phyloP scores from a whole-genome alignment of 371 early-diverging fungal species.

The Pancytospora epiphaga region DNA sequence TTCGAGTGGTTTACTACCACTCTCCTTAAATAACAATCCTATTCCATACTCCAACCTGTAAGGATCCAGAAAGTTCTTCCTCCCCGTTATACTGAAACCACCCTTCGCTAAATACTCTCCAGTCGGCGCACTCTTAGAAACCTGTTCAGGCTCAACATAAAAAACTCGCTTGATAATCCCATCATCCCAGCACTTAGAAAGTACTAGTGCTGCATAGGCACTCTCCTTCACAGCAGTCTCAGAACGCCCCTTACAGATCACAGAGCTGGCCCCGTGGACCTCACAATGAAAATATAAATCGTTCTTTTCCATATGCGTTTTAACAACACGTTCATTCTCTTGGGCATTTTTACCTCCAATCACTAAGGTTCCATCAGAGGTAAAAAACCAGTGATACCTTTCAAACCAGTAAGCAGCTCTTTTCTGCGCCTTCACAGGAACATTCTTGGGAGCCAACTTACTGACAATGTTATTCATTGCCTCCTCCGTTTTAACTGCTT shows the following conservation, averaged over 20 bases:
- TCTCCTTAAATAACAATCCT: slow-evolving; percentile 71
- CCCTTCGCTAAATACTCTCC: slow-evolving; percentile 89
- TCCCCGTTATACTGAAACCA: slow-evolving; percentile 87
- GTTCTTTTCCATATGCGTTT: slow-evolving; percentile 63
- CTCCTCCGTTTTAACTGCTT: slow-evolving; percentile 52
- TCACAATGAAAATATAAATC: slow-evolving; percentile 93
- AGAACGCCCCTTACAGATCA: slow-evolving; percentile 57
- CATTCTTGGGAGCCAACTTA: slow-evolving; percentile 32
- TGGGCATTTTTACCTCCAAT: slow-evolving; percentile 87
- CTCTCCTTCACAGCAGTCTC: slow-evolving; percentile 69
- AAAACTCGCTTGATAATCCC: slow-evolving; percentile 84
- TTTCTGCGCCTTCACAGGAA: slow-evolving; percentile 23
- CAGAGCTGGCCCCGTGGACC: slow-evolving; percentile 83
- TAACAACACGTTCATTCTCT: slow-evolving; percentile 88
- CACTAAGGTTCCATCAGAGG: slow-evolving; percentile 75
- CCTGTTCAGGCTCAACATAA: slow-evolving; percentile 83
- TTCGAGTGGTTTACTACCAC: slow-evolving; percentile 12
- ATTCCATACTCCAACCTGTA: slow-evolving; percentile 87
- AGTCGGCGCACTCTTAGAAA: slow-evolving; percentile 79
- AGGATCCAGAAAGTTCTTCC: slow-evolving; percentile 77
- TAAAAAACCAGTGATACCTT: slow-evolving; percentile 91
- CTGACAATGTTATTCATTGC: slow-evolving; percentile 48
- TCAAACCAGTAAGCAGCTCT: slow-evolving; percentile 95
- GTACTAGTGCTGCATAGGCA: slow-evolving; percentile 80
- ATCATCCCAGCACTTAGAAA: slow-evolving; percentile 89